These are phyloP conservation scores for Colletotrichum tanaceti DNA, from an alignment of 2,329 filamentous ascomycete genomes.

Conservation along the genomic window DNA sequence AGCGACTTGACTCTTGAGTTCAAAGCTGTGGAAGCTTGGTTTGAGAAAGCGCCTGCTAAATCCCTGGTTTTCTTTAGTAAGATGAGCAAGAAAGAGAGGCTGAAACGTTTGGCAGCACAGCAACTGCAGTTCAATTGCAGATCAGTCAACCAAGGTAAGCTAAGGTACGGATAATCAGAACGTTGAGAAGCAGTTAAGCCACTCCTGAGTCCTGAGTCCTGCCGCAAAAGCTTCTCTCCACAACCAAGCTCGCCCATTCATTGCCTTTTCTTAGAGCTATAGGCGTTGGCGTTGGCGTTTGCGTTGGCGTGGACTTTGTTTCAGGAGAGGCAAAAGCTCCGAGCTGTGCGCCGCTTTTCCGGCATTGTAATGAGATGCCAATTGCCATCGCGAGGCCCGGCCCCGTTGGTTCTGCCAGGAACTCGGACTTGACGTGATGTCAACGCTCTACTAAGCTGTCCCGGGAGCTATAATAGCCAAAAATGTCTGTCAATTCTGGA, in stretches of 20 bases:
- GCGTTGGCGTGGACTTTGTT: background rate
- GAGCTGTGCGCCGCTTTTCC: background rate
- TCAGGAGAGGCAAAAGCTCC: constrained; percentile 13
- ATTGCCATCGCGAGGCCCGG: background rate
- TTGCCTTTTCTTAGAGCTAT: too few species aligned
- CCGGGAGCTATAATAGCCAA: background rate
- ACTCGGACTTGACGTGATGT: background rate
- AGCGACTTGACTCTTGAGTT: background rate
- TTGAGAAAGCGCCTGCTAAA: constrained; percentile 2
- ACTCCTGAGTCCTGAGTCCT: too few species aligned
- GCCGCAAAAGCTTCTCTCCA: too few species aligned
- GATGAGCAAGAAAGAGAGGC: constrained; percentile 3
- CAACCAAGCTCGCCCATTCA: too few species aligned
- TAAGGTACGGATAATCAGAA: too few species aligned
- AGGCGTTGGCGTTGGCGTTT: too few species aligned
- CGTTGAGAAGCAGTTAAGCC: background rate
- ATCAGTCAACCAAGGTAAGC: constrained; percentile 4
- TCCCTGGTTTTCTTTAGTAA: constrained; percentile 9
- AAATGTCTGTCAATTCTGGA: background rate
- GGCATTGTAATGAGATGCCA: too few species aligned
- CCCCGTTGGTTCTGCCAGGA: background rate
- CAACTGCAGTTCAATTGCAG: background rate
- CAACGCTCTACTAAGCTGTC: background rate
- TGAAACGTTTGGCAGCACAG: background rate
- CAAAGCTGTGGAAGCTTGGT: background rate